Conservation (phyloP, 257 asterid species). For the Solanum appendiculatum region DNA sequence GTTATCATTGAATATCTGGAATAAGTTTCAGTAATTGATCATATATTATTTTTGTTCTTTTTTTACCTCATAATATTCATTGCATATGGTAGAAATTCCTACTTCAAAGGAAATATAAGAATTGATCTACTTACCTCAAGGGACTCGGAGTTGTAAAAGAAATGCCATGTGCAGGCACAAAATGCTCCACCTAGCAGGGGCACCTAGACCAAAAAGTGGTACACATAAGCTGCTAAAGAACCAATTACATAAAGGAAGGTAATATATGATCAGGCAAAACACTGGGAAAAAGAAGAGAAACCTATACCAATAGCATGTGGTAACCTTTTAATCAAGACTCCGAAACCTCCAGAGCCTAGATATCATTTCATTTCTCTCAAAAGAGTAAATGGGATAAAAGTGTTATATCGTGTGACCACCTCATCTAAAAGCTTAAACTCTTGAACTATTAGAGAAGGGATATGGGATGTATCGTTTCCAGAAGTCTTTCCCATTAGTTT, state of each 20-base stretch:
- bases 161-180: conserved; percentile 99
- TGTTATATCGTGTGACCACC: neutral
- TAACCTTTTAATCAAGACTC: neutral
- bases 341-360: neutral
- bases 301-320: neutral
- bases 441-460: neutral
- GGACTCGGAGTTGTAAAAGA: conserved; percentile 90
- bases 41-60: neutral
- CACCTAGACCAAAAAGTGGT: conserved; percentile 32
- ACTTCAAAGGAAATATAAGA: neutral
- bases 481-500: neutral
- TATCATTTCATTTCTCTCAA: neutral
- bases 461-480: neutral
- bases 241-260: neutral
- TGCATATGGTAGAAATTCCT: neutral
- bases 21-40: neutral
- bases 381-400: neutral
- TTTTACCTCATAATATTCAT: neutral
- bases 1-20: neutral
- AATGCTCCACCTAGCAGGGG: conserved; percentile 96
- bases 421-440: neutral
- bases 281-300: neutral
- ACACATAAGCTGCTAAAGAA: neutral
- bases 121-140: conserved; percentile 55
- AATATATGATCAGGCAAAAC: neutral